A percentile compares a stretch with the other conserved stretches of the same genome.
These are phyloP conservation scores for Choiromyces venosus DNA, from an alignment of 495 filamentous ascomycete genomes.

Conservation along the genomic window DNA sequence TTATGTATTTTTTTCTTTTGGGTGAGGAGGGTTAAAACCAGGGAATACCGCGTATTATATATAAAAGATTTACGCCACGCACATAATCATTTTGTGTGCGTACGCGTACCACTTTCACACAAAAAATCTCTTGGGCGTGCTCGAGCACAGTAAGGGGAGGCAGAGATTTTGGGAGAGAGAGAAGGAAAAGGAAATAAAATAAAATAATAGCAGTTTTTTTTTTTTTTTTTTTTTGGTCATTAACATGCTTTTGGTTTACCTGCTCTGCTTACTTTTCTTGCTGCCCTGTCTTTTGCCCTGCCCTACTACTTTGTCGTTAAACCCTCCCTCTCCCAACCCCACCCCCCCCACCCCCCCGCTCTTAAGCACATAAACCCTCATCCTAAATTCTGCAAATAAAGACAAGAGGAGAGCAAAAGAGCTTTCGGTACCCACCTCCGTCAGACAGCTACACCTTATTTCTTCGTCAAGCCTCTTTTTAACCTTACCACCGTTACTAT, in stretches of 20 bases:
- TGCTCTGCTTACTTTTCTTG: not conserved
- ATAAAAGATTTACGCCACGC: not conserved
- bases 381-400: not conserved
- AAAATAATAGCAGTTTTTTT: not conserved
- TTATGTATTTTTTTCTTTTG: not conserved
- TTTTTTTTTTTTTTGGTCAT: not conserved
- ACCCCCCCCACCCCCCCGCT: not conserved
- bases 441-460: not conserved
- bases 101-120: not conserved
- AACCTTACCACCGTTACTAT: not conserved
- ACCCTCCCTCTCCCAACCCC: not conserved
- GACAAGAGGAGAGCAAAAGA: not conserved
- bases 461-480: not conserved
- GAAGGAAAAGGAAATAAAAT: not conserved
- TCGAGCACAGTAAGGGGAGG: too few species aligned
- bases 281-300: not conserved
- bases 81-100: not conserved
- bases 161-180: not conserved
- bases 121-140: too few species aligned
- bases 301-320: not conserved
- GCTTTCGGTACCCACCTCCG: not conserved
- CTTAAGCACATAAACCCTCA: not conserved
- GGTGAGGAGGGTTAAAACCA: not conserved
- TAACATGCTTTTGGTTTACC: not conserved
- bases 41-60: not conserved